Conservation (phyloP, 306 rosid species). For the Cicer cuneatum region DNA sequence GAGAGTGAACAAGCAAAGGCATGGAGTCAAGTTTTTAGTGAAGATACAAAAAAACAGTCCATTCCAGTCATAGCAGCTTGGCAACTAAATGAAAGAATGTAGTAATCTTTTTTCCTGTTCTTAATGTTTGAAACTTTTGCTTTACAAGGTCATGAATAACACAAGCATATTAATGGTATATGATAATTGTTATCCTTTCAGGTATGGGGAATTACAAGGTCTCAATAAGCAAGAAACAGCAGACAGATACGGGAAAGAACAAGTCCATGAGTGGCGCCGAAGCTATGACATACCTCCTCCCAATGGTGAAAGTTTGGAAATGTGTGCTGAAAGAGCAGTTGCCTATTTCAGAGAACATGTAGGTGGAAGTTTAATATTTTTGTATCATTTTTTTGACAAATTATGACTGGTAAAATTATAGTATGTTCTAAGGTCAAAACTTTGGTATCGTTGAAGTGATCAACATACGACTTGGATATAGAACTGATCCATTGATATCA, state of each 20-base stretch:
- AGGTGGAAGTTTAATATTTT: conserved; percentile 40
- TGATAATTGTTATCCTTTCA: conserved; percentile 46
- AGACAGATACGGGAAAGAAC: conserved; percentile 93
- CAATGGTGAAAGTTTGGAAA: conserved; percentile 98
- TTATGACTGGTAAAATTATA: neutral
- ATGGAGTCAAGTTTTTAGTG: conserved; percentile 91
- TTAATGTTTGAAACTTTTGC: conserved; percentile 33
- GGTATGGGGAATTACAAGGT: conserved; percentile 99
- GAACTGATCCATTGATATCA: conserved; percentile 45
- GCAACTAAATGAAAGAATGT: conserved; percentile 99
- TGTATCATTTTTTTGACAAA: neutral
- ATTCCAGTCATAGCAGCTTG: conserved; percentile 89
- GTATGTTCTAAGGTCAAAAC: conserved; percentile 21
- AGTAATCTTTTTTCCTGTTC: conserved; percentile 40
- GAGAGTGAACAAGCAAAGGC: conserved; percentile 84
- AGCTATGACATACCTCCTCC: conserved; percentile 97
- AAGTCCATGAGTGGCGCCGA: conserved; percentile 98
- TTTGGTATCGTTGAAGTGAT: conserved; percentile 31
- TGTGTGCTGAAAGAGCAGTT: conserved; percentile 99
- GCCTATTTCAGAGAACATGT: conserved; percentile 93
- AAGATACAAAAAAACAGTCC: conserved; percentile 91
- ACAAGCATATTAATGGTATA: neutral
- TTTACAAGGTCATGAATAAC: conserved; percentile 25
- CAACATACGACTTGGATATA: conserved; percentile 30
- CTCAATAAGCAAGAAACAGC: conserved; percentile 99